Evolutionary conservation across 192 early-diverging fungal species (phyloP).

Genomic region (Backusella tarrabulga): DNA sequence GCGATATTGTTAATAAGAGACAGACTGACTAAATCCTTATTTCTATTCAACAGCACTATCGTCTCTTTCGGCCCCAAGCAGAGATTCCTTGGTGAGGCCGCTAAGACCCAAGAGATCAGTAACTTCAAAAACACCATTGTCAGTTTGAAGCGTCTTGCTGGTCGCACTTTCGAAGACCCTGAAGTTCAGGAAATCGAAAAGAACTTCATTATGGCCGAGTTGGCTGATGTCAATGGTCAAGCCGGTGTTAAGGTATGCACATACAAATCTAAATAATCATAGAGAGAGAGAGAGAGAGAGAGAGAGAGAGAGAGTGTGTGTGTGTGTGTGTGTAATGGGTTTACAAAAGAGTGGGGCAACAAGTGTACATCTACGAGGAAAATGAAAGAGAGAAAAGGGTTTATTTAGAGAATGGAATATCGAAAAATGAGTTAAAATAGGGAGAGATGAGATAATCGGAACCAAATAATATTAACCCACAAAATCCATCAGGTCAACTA

Average conservation of each 20-base stretch:
- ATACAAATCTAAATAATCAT: not conserved
- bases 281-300: not conserved
- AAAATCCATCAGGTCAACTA: slow-evolving; percentile 63
- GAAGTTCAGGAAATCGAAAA: slow-evolving; percentile 84
- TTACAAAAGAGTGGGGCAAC: not conserved
- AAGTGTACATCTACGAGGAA: not conserved
- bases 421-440: not conserved
- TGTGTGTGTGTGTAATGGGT: not conserved
- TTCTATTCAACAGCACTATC: slow-evolving; percentile 59
- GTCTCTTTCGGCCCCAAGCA: slow-evolving; percentile 95
- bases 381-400: not conserved
- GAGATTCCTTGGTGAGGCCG: slow-evolving; percentile 92
- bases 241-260: slow-evolving; percentile 67
- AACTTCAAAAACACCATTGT: slow-evolving; percentile 97
- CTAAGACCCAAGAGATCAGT: slow-evolving; percentile 93
- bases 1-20: not conserved
- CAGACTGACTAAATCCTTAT: not conserved
- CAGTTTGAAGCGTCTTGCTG: slow-evolving; percentile 88
- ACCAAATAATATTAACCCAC: not conserved
- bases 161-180: slow-evolving; percentile 82
- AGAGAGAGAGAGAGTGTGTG: not conserved
- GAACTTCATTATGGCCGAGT: slow-evolving; percentile 77
- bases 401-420: not conserved
- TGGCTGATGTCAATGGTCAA: slow-evolving; percentile 81
- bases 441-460: not conserved